These are phyloP conservation scores for Entamoeba invadens DNA, from an alignment of 208 protist species.

Conservation along the genomic window DNA sequence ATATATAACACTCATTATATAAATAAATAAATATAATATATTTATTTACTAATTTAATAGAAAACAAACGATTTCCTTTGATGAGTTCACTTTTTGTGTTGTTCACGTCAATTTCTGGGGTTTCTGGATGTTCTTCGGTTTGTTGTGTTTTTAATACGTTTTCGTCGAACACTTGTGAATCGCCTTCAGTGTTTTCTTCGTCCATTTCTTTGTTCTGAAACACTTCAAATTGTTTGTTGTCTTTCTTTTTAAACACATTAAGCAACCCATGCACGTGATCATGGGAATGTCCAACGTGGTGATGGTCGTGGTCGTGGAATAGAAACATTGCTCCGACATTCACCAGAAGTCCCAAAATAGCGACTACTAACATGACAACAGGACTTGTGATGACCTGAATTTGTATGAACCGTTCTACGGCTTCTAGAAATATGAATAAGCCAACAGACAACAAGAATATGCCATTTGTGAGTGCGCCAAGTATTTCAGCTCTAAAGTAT, in stretches of 20 bases:
- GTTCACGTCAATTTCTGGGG: background rate
- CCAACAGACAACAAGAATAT: background rate
- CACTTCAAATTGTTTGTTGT: too few relatives aligned
- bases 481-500: constrained; percentile 1
- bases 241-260: constrained; percentile 12
- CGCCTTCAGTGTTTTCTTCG: constrained; percentile 12
- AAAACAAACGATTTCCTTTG: background rate
- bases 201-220: constrained; percentile 11
- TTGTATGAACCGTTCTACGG: constrained; percentile 12
- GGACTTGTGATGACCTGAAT: background rate
- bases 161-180: background rate
- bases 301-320: constrained; percentile 8
- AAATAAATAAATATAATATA: constrained; percentile 12
- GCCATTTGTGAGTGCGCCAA: constrained; percentile 12
- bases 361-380: constrained; percentile 12
- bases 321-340: constrained; percentile 15
- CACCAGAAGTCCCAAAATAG: constrained; percentile 8
- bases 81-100: constrained; percentile 22
- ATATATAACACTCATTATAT: background rate
- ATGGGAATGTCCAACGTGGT: constrained; percentile 37
- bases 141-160: too few relatives aligned
- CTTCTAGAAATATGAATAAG: constrained; percentile 11
- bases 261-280: constrained; percentile 17
- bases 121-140: constrained; percentile 17
- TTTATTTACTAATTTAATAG: too few relatives aligned